Evolutionary conservation across 1,284 basidiomycete species (phyloP).

Genomic region (Schizopora paradoxa): DNA sequence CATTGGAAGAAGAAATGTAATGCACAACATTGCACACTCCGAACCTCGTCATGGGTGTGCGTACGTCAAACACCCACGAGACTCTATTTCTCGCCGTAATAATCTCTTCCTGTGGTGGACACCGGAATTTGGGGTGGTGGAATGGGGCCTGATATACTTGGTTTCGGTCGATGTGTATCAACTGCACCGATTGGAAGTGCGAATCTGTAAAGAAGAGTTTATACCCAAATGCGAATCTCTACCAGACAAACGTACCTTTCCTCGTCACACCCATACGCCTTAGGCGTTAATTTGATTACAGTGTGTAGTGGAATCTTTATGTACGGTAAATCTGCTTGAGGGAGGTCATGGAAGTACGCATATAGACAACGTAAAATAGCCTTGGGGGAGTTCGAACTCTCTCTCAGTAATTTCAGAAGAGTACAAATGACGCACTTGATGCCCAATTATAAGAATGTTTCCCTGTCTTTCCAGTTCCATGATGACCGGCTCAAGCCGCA

Average conservation of each 20-base stretch:
- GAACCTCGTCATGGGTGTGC: too few species aligned
- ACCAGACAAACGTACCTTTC: constrained; percentile 55
- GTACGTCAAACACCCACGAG: too few species aligned
- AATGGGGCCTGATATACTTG: constrained; percentile 42
- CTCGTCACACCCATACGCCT: constrained; percentile 98
- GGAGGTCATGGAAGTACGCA: constrained; percentile 91
- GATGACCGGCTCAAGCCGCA: constrained; percentile 94
- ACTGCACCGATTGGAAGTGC: constrained; percentile 86
- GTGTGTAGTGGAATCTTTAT: constrained; percentile 97
- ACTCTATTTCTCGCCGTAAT: constrained; percentile 19
- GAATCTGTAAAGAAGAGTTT: constrained; percentile 44
- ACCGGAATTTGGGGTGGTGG: constrained; percentile 18
- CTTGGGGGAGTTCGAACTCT: constrained; percentile 29
- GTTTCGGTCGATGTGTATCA: constrained; percentile 92
- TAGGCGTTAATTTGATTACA: constrained; percentile 96
- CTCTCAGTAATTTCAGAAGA: background rate
- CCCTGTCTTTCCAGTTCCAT: constrained; percentile 98
- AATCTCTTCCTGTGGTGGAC: constrained; percentile 25
- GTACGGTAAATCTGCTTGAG: constrained; percentile 93
- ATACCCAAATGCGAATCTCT: background rate
- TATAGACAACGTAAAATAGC: constrained; percentile 92
- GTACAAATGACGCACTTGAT: constrained; percentile 57
- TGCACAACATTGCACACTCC: too few species aligned
- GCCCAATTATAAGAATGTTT: constrained; percentile 95
- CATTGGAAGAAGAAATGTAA: too few species aligned